Evolutionary conservation across 1,284 basidiomycete species (phyloP).

Genomic region (Agroathelia rolfsii): DNA sequence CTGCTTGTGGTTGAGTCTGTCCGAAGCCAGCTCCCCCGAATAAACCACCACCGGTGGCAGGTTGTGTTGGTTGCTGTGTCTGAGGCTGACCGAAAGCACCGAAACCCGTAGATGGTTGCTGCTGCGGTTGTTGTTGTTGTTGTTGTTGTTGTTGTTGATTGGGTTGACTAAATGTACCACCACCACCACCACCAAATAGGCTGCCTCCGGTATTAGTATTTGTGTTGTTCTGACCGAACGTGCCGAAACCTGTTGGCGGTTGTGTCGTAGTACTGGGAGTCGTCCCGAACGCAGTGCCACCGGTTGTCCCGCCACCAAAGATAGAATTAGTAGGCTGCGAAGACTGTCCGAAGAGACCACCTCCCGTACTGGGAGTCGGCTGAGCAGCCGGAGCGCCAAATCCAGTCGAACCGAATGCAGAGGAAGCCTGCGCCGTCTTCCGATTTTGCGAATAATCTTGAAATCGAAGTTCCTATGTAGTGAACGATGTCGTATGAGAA

Average conservation of each 20-base stretch:
- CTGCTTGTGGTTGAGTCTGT: slow-evolving; percentile 30
- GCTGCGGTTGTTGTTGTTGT: slow-evolving; percentile 17
- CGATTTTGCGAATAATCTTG: slow-evolving; percentile 72
- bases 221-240: slow-evolving; percentile 11
- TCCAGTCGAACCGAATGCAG: slow-evolving; percentile 32
- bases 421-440: slow-evolving; percentile 41
- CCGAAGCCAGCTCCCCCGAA: slow-evolving; percentile 33
- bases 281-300: too few species aligned
- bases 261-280: too few species aligned
- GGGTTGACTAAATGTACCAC: slow-evolving; percentile 26
- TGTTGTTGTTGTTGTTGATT: slow-evolving; percentile 20
- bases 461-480: slow-evolving; percentile 51
- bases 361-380: too few species aligned
- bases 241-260: slow-evolving; percentile 12
- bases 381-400: slow-evolving; percentile 34
- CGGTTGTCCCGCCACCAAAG: slow-evolving; percentile 16
- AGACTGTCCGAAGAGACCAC: too few species aligned
- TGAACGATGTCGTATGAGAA: slow-evolving; percentile 3
- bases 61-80: slow-evolving; percentile 16
- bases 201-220: slow-evolving; percentile 14
- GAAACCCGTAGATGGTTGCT: slow-evolving; percentile 14
- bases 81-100: slow-evolving; percentile 31
- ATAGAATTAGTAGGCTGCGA: slow-evolving; percentile 24
- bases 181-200: slow-evolving; percentile 35
- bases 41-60: slow-evolving; percentile 16